These are phyloP conservation scores for Colletotrichum sp. DNA, from an alignment of 2,329 filamentous ascomycete species.

Conservation along the genomic window DNA sequence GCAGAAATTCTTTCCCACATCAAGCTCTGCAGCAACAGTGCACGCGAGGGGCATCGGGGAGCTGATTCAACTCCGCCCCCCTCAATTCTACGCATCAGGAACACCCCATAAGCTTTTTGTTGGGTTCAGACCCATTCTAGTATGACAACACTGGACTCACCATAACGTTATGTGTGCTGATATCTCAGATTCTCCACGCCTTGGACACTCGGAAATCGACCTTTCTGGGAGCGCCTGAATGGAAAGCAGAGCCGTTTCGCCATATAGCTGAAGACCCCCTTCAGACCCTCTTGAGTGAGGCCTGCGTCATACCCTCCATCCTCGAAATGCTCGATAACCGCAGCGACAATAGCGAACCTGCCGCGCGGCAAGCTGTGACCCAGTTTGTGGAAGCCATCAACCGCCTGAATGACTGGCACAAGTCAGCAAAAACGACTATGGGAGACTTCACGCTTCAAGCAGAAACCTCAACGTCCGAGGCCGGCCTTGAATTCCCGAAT, in stretches of 20 bases:
- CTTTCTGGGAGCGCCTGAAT: conserved; percentile 34
- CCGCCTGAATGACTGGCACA: not conserved
- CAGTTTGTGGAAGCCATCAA: not conserved
- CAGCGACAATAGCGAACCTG: not conserved
- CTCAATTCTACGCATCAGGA: conserved; percentile 34
- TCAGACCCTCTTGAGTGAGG: conserved; percentile 36
- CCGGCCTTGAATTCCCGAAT: conserved; percentile 33
- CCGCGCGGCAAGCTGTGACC: not conserved
- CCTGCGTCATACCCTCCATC: conserved; percentile 30
- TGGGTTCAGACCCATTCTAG: conserved; percentile 43
- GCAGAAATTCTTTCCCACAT: conserved; percentile 35
- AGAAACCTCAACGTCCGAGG: not conserved
- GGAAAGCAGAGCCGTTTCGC: conserved; percentile 35
- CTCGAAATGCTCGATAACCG: not conserved
- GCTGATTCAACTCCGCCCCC: conserved; percentile 35
- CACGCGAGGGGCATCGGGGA: conserved; percentile 40
- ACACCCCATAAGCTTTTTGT: conserved; percentile 42
- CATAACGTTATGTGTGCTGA: not conserved
- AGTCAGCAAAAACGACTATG: not conserved
- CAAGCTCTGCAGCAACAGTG: conserved; percentile 25
- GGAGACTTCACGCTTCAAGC: not conserved
- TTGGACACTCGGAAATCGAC: conserved; percentile 31
- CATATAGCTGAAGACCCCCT: conserved; percentile 29
- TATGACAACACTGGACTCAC: conserved; percentile 21
- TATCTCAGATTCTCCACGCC: conserved; percentile 31